Evolutionary conservation across 179 eudicot species (phyloP), one percentile per base, ranked within the genome.

Genomic region (Beta macrorhiza): DNA sequence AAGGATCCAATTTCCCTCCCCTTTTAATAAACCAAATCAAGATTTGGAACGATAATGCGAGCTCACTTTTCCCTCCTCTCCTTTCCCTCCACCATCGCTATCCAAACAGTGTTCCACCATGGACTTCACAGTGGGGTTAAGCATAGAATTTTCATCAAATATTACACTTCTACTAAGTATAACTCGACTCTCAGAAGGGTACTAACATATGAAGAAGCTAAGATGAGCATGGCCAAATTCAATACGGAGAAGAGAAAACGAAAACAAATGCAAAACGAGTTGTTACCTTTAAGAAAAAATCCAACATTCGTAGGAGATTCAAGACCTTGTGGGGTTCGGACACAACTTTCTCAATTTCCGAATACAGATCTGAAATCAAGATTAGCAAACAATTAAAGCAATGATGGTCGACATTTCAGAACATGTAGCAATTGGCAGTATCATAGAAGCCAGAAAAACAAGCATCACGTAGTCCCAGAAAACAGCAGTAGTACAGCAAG

Each of bases 231-330:
- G 52, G 47, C 37, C 44, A 37, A 42, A 17, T 67, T 12, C 15
- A 29, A n/a, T 3, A 11, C 15, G 5, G 59, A 47, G n/a, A 83
- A 63, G 14, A 2, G 16, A 77, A 37, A 51, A 20, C 72, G 19
- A 80, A 56, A 79, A 71, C 25, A 55, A 32, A 59, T 29, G 20
- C 19, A 45, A 29, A 71, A 78, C 62, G 15, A 75, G 55, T 32
- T 16, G 22, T 69, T 84, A 91, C 92, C 93, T 81, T n/a, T 82
- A 89, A 56, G 84, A 86, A 91, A 45, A 84, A 85, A 77, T 63
- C 84, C 72, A 85, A 86, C 45, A 89, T 90, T 67, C 92, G 88
- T 58, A 91, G 80, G 79, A 85, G 87, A 55, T 82, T 81, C 85
- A 91, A 82, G 65, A 75, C 86, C 82, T 84, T 84, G 57, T 0